A percentile compares a stretch with the other conserved stretches of the same genome.
phyloP scores from a whole-genome alignment of 495 filamentous ascomycete species.

The Tetracladium setigerum region DNA sequence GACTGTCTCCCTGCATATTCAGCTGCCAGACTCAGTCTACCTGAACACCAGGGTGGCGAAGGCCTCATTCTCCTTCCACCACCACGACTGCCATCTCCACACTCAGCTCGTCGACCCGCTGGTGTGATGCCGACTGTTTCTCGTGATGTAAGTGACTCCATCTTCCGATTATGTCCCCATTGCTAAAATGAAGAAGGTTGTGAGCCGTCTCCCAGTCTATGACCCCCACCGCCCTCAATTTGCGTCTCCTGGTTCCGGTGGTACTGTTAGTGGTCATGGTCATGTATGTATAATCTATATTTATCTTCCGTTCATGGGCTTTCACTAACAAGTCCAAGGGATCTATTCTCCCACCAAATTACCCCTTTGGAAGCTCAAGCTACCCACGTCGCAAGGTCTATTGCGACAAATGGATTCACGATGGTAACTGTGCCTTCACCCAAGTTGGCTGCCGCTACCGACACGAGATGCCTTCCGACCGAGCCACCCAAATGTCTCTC shows the following conservation, averaged over 20 bases:
- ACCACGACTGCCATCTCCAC: conserved; percentile 26
- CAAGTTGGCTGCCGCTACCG: conserved; percentile 82
- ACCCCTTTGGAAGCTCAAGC: not conserved
- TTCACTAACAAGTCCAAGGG: not conserved
- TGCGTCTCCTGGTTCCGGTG: too few species aligned
- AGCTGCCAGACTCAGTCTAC: conserved; percentile 25
- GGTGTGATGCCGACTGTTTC: conserved; percentile 5
- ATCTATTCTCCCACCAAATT: not conserved
- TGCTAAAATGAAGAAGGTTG: not conserved
- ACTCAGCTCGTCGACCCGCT: not conserved
- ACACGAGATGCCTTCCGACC: conserved; percentile 74
- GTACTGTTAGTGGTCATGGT: not conserved
- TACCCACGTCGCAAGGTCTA: conserved; percentile 50
- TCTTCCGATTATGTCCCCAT: not conserved
- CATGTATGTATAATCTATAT: too few species aligned
- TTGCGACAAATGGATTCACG: conserved; percentile 82
- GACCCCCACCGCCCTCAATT: not conserved
- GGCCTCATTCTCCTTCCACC: conserved; percentile 35
- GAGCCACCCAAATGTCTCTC: conserved; percentile 48
- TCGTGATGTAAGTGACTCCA: conserved; percentile 1
- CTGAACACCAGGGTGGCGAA: conserved; percentile 19
- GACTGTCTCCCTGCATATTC: conserved; percentile 48
- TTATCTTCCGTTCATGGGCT: not conserved
- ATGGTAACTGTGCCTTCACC: conserved; percentile 74
- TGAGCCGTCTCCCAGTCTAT: not conserved